Base-by-base conservation (phyloP, 768 basidiomycete genomes). In the Dendrothele bispora region DNA sequence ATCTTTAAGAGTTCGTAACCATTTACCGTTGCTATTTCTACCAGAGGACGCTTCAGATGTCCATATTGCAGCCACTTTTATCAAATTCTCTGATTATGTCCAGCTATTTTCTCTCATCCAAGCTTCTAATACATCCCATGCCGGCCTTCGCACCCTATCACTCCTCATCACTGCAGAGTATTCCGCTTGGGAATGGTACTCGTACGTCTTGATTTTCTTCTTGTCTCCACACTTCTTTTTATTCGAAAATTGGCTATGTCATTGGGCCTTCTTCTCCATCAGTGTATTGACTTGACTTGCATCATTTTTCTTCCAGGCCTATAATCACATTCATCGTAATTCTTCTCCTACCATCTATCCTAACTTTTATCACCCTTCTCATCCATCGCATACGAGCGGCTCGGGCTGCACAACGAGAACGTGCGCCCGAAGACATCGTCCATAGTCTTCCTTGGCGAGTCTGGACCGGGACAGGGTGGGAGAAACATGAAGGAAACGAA, bases 161-260 rank as follows among this genome's bases (percentile, higher is more conserved):
- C 68, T 92, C 21, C 71, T 86, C 49, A 85, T 92, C 57, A 88
- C 80, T 12, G 83, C 86, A 4, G 86, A 89, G 53, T 87, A 85
- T 59, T 85, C 87, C 12, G 80, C 85, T 35, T 94, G 91, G 85
- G 90, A 93, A 60, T 95, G 92, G 91, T 92, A 91, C 61, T 91
- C 88, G 89, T 91, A 57, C 55, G 83, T 79, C 3, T 20, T 41
- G 21, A 14, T 22, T 10, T 21, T 12, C 37, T 25, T 6, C 55
- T 46, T 21, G 34, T 11, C 24, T 37, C 47, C 30, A 27, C 38
- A 18, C 36, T 36, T 18, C 36, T 40, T 55, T 50, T 40, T 34
- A 47, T 37, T 18, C 50, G 54, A 22, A 45, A 46, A 39, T n/a
- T n/a, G n/a, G n/a, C n/a, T n/a, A n/a, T n/a, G n/a, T n/a, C n/a